Conservation (phyloP, 441 rosid genomes). For the Erodium chrysanthum region DNA sequence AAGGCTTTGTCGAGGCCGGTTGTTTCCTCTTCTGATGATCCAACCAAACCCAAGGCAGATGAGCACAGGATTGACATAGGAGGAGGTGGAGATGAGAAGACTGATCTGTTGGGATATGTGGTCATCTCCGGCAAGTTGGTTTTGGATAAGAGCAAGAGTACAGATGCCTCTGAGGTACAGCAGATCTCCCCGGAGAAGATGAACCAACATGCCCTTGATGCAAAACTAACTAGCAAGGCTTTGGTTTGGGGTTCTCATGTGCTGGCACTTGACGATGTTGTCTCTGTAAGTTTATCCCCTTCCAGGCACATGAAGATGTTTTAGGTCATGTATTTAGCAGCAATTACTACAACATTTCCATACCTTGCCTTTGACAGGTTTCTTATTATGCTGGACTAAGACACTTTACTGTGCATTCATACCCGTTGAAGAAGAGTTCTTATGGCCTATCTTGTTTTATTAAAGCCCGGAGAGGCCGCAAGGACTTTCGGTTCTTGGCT, state of each 20-base stretch:
- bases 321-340: background rate
- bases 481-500: constrained; percentile 76
- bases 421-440: constrained; percentile 55
- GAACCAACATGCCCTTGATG: constrained; percentile 49
- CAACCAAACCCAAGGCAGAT: constrained; percentile 33
- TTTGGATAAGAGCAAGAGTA: constrained; percentile 57
- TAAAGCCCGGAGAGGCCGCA: constrained; percentile 66
- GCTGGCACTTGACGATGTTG: constrained; percentile 58
- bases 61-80: constrained; percentile 63
- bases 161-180: constrained; percentile 30
- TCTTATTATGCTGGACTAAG: constrained; percentile 74
- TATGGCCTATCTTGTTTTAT: constrained; percentile 70
- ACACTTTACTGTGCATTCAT: constrained; percentile 86
- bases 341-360: background rate
- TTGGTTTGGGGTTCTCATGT: constrained; percentile 73
- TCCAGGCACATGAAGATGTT: constrained; percentile 4
- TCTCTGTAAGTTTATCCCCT: constrained; percentile 44
- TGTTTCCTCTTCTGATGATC: constrained; percentile 28
- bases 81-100: constrained; percentile 66
- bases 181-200: constrained; percentile 36
- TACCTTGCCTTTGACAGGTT: constrained; percentile 40
- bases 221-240: constrained; percentile 77
- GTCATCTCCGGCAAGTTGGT: constrained; percentile 66
- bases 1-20: constrained; percentile 37
- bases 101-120: constrained; percentile 70